phyloP scores from a whole-genome alignment of 768 basidiomycete species.

The Lepiota subincarnata region DNA sequence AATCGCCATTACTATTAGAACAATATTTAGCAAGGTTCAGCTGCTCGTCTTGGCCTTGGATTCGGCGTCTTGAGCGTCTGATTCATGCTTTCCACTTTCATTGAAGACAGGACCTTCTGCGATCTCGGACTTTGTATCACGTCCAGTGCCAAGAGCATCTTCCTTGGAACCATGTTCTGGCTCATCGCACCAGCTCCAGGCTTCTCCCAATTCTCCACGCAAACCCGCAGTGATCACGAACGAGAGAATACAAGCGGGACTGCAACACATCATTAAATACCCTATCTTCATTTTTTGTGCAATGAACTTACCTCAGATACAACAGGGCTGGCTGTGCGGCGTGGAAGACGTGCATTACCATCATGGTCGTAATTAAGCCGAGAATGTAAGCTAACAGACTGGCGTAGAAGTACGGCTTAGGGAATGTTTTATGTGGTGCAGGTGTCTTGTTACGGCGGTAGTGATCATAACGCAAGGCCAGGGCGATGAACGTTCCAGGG shows the following conservation, averaged over 20 bases:
- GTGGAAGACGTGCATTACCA: conserved; percentile 74
- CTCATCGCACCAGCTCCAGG: conserved; percentile 72
- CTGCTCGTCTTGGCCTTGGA: not conserved
- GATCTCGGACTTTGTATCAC: conserved; percentile 10
- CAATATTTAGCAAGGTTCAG: not conserved
- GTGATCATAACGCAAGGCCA: conserved; percentile 84
- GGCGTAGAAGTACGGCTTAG: conserved; percentile 74
- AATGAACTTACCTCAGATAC: conserved; percentile 69
- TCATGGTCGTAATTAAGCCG: conserved; percentile 75
- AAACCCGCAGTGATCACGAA: conserved; percentile 54
- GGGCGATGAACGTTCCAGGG: conserved; percentile 67
- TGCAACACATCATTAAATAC: conserved; percentile 19
- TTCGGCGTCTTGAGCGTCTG: not conserved
- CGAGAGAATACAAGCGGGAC: conserved; percentile 74
- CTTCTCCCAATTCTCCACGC: conserved; percentile 65
- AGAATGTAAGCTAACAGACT: conserved; percentile 65
- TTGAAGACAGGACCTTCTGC: conserved; percentile 12
- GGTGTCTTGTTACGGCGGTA: conserved; percentile 32
- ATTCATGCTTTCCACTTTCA: not conserved
- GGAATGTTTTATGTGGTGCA: conserved; percentile 32
- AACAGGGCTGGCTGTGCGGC: conserved; percentile 88
- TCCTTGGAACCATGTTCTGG: conserved; percentile 25
- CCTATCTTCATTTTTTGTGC: not conserved
- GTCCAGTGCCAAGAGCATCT: not conserved
- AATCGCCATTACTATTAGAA: not conserved